A percentile compares a stretch with the other conserved stretches of the same genome.
phyloP scores from a whole-genome alignment of 192 early-diverging fungal species.

The Geranomyces variabilis region DNA sequence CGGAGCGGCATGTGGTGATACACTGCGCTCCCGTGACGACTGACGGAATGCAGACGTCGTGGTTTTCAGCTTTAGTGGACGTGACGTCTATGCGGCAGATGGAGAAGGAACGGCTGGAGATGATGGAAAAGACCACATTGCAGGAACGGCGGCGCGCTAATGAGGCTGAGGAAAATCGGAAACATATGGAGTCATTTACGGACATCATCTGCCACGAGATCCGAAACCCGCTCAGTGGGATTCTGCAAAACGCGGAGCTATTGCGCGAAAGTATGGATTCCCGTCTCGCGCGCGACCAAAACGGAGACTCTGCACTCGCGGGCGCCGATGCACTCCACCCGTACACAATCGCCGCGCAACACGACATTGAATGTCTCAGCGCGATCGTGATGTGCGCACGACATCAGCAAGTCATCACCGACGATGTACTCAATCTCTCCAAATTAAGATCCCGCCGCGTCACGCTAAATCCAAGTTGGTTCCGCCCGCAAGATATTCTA shows the following conservation, averaged over 20 bases:
- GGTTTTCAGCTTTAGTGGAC: background rate
- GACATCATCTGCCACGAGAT: conserved; percentile 42
- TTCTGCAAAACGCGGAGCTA: background rate
- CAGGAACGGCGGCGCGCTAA: conserved; percentile 24
- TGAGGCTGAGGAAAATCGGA: conserved; percentile 40
- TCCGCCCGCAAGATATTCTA: conserved; percentile 21
- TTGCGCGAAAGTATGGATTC: too few species aligned
- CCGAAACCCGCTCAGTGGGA: conserved; percentile 42
- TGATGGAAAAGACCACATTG: background rate
- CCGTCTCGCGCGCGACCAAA: too few species aligned
- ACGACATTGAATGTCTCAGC: conserved; percentile 22
- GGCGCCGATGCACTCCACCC: too few species aligned
- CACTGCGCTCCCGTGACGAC: background rate
- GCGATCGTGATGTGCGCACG: conserved; percentile 28
- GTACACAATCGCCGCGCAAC: too few species aligned
- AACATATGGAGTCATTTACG: conserved; percentile 25
- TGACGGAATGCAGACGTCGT: background rate
- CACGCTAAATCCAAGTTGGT: conserved; percentile 13
- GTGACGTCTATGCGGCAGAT: background rate
- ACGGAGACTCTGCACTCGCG: too few species aligned
- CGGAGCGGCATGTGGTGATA: background rate
- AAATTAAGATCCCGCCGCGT: conserved; percentile 6
- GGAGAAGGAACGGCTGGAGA: conserved; percentile 6
- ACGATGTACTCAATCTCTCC: conserved; percentile 30
- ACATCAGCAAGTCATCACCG: conserved; percentile 35